A percentile compares a stretch with the other conserved stretches of the same genome.
Evolutionary conservation across 306 rosid species (phyloP).

Genomic region (Castanea mollissima): DNA sequence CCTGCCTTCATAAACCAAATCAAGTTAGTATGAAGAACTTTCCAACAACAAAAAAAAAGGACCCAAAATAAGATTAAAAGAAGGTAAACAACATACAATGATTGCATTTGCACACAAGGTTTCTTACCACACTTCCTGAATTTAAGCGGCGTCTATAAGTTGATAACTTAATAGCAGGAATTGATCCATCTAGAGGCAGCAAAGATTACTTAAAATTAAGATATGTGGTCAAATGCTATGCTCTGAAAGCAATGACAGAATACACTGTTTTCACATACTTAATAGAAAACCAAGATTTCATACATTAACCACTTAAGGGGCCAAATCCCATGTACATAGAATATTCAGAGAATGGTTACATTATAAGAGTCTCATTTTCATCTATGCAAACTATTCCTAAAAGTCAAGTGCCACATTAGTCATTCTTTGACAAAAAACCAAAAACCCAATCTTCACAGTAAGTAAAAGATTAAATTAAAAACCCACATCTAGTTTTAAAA

Average conservation of each 20-base stretch:
- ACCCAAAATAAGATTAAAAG: background rate
- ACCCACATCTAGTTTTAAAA: background rate
- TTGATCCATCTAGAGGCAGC: conserved; percentile 66
- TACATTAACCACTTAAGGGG: no score
- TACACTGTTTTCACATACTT: background rate
- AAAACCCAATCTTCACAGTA: conserved; percentile 13
- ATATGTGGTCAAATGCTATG: conserved; percentile 1
- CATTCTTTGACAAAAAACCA: background rate
- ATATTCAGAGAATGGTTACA: background rate
- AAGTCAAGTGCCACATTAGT: background rate
- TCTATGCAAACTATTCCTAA: background rate
- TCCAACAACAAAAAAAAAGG: background rate
- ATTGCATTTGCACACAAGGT: conserved; percentile 1
- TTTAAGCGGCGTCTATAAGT: conserved; percentile 79
- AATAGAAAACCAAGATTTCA: conserved; percentile 1
- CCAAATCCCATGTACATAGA: background rate
- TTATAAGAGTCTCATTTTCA: background rate
- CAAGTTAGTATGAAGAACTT: conserved; percentile 9
- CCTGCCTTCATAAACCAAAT: conserved; percentile 42
- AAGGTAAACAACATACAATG: conserved; percentile 1
- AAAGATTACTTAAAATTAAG: conserved; percentile 21
- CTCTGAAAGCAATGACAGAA: conserved; percentile 18
- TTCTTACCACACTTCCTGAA: conserved; percentile 54
- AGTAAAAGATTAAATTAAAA: background rate
- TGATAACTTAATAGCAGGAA: conserved; percentile 72